Evolutionary conservation across 139 green algal genomes (phyloP).

Genomic region (Chlamydomonas eustigma): DNA sequence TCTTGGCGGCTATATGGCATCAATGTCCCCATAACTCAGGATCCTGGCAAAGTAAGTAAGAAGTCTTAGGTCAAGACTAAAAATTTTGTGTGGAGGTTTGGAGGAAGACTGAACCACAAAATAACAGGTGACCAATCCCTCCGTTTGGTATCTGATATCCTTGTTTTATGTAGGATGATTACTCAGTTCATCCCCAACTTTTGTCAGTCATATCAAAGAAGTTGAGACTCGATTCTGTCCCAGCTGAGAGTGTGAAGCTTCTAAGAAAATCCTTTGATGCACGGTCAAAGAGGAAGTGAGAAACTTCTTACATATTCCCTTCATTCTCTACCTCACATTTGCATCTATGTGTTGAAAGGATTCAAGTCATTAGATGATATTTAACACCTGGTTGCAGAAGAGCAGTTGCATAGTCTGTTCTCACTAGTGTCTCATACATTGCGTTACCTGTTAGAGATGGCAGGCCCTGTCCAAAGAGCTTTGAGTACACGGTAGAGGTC

Average conservation of each 20-base stretch:
- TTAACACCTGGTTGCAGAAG: too few relatives aligned
- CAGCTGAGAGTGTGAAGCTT: conserved; percentile 15
- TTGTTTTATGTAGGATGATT: conserved; percentile 42
- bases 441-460: too few relatives aligned
- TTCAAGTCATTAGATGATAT: too few relatives aligned
- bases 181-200: conserved; percentile 28
- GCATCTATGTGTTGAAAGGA: too few relatives aligned
- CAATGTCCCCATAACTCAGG: conserved; percentile 29
- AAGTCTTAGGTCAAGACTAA: not conserved
- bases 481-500: conserved; percentile 68
- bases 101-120: not conserved
- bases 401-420: too few relatives aligned
- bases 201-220: conserved; percentile 19
- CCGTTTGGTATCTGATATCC: not conserved
- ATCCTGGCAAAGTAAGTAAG: conserved; percentile 51
- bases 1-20: conserved; percentile 47
- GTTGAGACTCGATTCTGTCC: conserved; percentile 25
- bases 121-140: not conserved
- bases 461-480: conserved; percentile 27
- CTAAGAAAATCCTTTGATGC: conserved; percentile 44
- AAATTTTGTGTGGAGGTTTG: not conserved
- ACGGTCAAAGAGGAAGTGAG: conserved; percentile 1
- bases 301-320: not conserved
- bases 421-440: too few relatives aligned
- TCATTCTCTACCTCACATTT: not conserved